Evolutionary conservation across 345 rosid genomes (phyloP), one percentile per base, ranked within the genome.

Genomic region (Carallia brachiata): DNA sequence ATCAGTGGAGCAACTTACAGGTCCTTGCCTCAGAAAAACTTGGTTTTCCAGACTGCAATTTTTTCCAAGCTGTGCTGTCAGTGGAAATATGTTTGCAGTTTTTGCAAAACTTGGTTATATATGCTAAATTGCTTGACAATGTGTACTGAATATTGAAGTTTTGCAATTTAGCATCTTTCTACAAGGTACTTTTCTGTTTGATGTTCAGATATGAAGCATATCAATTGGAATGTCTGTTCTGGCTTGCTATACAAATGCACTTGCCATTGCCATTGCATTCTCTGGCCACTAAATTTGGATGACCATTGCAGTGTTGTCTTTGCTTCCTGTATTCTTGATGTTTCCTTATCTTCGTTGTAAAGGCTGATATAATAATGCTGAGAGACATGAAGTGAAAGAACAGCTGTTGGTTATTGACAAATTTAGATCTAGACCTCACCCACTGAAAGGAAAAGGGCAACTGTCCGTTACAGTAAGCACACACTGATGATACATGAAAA

Each of bases 41-140:
- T 87, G 66, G 92, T 88, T 50, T 79, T 82, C 23, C 61, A 87
- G 52, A 90, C 95, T 36, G 90, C 98, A 34, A 79, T 92, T 62
- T 73, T 86, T 74, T 82, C 88, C 44, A 32, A 68, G 84, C 79
- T 88, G 87, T 71, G 88, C 88, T 0, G 96, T 82, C 72, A 75
- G 60, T 65, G 89, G 89, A 75, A 75, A 85, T 64, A 76, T 85
- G 72, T 72, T 58, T 37, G 23, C 23, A 23, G 23, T 23, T 23
- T 23, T 23, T 23, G 23, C 23, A 23, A 23, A 23, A 23, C 23
- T 23, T 23, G 23, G 23, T 23, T 23, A 23, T 23, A 23, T 23
- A 23, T 23, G 23, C 23, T 23, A 23, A 23, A 23, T 23, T 23
- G 23, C 23, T 23, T 23, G 23, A 23, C 0, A 23, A 23, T 23